Evolutionary conservation across 163 green algal species (phyloP).

Genomic region (Scenedesmus sp.): DNA sequence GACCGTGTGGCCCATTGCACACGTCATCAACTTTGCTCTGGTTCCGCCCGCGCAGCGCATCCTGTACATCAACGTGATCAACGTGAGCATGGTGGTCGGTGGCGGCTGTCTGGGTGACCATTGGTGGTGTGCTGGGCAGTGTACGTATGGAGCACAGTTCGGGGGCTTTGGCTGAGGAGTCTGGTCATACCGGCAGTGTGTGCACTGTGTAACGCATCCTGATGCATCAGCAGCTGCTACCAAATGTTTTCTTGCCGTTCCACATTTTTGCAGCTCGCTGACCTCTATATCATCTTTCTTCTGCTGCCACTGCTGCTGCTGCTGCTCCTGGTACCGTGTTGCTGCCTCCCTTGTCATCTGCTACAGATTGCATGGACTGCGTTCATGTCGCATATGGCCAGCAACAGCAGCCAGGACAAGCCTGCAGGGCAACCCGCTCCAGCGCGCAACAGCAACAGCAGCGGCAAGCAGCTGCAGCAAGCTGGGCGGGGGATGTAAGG

Average conservation of each 20-base stretch:
- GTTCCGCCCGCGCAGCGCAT: constrained; percentile 78
- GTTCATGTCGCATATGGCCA: constrained; percentile 66
- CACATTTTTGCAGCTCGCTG: no score
- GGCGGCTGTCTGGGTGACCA: not conserved
- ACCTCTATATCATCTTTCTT: not conserved
- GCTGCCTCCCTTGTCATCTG: not conserved
- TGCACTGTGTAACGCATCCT: no score
- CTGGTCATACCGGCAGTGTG: no score
- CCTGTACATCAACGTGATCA: constrained; percentile 80
- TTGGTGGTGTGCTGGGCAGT: not conserved
- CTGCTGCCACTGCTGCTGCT: not conserved
- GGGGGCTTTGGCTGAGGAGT: no score
- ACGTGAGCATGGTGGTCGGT: no score
- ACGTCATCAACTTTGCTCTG: constrained; percentile 87
- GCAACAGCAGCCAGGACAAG: not conserved
- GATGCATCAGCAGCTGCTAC: no score
- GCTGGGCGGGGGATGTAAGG: not conserved
- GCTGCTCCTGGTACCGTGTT: not conserved
- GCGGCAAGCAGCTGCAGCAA: constrained; percentile 39
- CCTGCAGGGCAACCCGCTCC: not conserved
- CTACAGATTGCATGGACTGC: constrained; percentile 63
- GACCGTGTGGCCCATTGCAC: constrained; percentile 79
- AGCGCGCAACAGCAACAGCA: constrained; percentile 20
- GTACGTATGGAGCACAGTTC: no score
- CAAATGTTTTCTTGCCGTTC: no score